Conservation (phyloP, 106 monocot species). For the Dendrobium catenatum region DNA sequence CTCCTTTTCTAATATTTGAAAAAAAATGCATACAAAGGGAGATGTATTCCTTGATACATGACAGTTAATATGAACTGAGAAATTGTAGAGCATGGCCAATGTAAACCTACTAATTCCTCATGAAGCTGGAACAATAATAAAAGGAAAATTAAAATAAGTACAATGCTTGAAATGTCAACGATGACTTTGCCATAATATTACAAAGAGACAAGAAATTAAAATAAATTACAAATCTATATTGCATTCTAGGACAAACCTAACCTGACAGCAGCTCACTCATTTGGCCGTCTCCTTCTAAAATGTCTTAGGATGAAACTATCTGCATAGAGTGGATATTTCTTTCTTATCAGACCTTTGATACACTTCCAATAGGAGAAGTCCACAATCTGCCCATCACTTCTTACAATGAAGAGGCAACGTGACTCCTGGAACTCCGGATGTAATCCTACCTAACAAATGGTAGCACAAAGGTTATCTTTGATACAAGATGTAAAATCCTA, state of each 20-base stretch:
- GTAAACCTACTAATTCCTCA: background rate
- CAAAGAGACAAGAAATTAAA: background rate
- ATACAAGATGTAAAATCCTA: background rate
- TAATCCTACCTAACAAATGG: slow-evolving; percentile 56
- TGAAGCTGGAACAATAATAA: background rate
- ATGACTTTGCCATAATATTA: background rate
- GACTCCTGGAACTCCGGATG: slow-evolving; percentile 84
- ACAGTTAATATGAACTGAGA: too few species aligned
- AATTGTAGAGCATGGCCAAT: background rate
- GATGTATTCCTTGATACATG: too few species aligned
- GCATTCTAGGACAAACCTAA: background rate
- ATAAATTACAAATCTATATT: background rate
- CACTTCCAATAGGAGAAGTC: slow-evolving; percentile 99
- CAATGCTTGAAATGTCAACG: background rate
- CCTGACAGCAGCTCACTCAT: slow-evolving; percentile 6
- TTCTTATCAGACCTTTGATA: slow-evolving; percentile 83
- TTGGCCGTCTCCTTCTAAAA: slow-evolving; percentile 61
- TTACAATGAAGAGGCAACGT: slow-evolving; percentile 81
- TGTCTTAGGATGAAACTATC: slow-evolving; percentile 89
- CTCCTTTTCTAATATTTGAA: too few species aligned
- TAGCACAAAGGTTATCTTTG: background rate
- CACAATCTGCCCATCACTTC: slow-evolving; percentile 58
- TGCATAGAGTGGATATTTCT: slow-evolving; percentile 83
- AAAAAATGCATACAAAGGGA: too few species aligned
- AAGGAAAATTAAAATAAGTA: background rate